phyloP scores from a whole-genome alignment of 1,139 yeast genomes.

The Debaryomyces sp. region DNA sequence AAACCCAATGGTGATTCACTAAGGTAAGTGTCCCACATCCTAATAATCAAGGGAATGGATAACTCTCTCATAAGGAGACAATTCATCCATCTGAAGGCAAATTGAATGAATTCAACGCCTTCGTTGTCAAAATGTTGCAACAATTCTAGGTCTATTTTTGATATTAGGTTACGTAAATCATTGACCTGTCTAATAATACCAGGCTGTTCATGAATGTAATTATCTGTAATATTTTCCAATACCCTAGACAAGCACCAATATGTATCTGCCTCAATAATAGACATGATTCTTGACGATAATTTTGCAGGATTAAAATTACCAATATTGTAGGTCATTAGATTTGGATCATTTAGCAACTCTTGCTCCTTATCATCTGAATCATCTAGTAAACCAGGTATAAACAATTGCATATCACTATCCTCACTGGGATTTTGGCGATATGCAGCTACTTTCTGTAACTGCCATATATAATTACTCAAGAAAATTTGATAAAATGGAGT shows the following conservation, averaged over 20 bases:
- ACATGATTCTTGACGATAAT: constrained; percentile 51
- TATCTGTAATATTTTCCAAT: constrained; percentile 92
- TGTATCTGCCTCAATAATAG: constrained; percentile 83
- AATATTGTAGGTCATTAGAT: constrained; percentile 24
- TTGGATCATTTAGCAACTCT: constrained; percentile 30
- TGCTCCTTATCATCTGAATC: constrained; percentile 32
- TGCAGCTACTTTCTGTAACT: constrained; percentile 32
- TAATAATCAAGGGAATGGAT: constrained; percentile 70
- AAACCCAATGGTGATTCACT: constrained; percentile 89
- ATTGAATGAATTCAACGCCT: constrained; percentile 89
- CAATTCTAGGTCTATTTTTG: constrained; percentile 75
- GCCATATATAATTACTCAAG: constrained; percentile 66
- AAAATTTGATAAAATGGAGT: constrained; percentile 95
- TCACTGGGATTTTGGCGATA: constrained; percentile 15
- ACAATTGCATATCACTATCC: constrained; percentile 29
- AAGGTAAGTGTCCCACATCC: constrained; percentile 98
- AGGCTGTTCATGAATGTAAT: constrained; percentile 97
- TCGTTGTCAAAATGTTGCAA: constrained; percentile 76
- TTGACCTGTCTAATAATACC: constrained; percentile 91
- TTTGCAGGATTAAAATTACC: constrained; percentile 63
- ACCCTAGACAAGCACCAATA: constrained; percentile 94
- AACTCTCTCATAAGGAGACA: constrained; percentile 94
- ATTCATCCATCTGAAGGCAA: constrained; percentile 98
- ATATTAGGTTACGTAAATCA: constrained; percentile 74
- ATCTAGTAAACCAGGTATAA: constrained; percentile 41